Conservation (phyloP, 2,329 filamentous ascomycete genomes). For the Cercospora sp. region DNA sequence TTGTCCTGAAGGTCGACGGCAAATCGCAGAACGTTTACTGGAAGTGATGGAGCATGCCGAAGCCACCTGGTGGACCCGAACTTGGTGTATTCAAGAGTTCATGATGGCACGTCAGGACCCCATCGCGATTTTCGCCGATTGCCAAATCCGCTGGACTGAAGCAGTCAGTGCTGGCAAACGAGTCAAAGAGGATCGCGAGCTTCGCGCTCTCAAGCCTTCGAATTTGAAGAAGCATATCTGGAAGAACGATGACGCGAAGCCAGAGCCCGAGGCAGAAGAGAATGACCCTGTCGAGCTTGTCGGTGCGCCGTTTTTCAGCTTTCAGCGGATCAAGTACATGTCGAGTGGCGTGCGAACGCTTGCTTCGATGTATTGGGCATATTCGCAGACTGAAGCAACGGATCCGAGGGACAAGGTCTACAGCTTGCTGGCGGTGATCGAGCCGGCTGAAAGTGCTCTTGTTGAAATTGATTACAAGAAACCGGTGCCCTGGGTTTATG, state of each 20-base stretch:
- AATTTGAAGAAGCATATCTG: not conserved
- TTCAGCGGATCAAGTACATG: constrained; percentile 1
- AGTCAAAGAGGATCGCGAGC: constrained; percentile 1
- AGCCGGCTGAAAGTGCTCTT: not conserved
- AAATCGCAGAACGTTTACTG: not conserved
- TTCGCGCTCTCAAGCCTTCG: not conserved
- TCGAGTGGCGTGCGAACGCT: not conserved
- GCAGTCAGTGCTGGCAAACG: not conserved
- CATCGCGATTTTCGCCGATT: not conserved
- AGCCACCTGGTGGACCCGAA: constrained; percentile 1
- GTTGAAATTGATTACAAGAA: not conserved
- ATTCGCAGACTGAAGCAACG: not conserved
- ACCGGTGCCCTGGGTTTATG: not conserved
- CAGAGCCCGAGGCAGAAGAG: not conserved
- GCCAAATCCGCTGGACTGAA: not conserved
- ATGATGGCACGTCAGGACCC: not conserved
- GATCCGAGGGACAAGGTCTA: constrained; percentile 11
- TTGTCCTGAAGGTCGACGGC: not conserved
- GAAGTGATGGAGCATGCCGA: not conserved
- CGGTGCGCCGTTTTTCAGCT: not conserved
- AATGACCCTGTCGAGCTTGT: not conserved
- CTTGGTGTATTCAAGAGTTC: constrained; percentile 3
- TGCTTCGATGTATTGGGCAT: constrained; percentile 1
- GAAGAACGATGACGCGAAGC: not conserved
- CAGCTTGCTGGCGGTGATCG: not conserved